Evolutionary conservation across 192 early-diverging fungal genomes (phyloP).

Genomic region (Dissophora globulifera): DNA sequence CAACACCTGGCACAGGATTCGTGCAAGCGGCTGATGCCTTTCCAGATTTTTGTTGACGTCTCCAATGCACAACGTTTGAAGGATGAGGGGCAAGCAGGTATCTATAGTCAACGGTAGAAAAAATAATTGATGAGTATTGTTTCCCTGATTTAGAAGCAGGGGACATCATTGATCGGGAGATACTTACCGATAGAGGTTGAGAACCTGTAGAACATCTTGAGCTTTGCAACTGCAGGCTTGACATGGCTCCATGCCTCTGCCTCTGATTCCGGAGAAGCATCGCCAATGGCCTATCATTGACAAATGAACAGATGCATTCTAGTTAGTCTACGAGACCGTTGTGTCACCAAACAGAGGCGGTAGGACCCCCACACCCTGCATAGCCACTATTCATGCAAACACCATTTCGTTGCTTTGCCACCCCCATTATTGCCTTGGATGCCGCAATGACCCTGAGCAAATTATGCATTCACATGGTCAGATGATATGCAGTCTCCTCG

Average conservation of each 20-base stretch:
- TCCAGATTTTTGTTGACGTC: slow-evolving; percentile 73
- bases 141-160: too few relatives aligned
- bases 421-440: too few relatives aligned
- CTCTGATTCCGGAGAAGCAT: slow-evolving; percentile 86
- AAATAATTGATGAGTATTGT: slow-evolving; percentile 1
- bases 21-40: slow-evolving; percentile 80
- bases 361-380: too few relatives aligned
- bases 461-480: not conserved
- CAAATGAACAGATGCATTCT: too few relatives aligned
- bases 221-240: slow-evolving; percentile 78
- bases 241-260: slow-evolving; percentile 89
- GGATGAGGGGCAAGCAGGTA: slow-evolving; percentile 66
- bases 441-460: too few relatives aligned
- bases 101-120: slow-evolving; percentile 58
- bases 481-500: too few relatives aligned
- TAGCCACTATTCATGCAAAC: too few relatives aligned
- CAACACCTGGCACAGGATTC: slow-evolving; percentile 82
- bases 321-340: too few relatives aligned
- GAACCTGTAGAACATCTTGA: slow-evolving; percentile 86
- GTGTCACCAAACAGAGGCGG: too few relatives aligned
- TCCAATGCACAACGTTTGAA: slow-evolving; percentile 73
- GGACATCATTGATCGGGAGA: too few relatives aligned
- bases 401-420: too few relatives aligned
- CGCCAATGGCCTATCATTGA: slow-evolving; percentile 90
- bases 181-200: slow-evolving; percentile 76